These are phyloP conservation scores for Noccaea caerulescens DNA, from an alignment of 345 rosid genomes.

Conservation along the genomic window DNA sequence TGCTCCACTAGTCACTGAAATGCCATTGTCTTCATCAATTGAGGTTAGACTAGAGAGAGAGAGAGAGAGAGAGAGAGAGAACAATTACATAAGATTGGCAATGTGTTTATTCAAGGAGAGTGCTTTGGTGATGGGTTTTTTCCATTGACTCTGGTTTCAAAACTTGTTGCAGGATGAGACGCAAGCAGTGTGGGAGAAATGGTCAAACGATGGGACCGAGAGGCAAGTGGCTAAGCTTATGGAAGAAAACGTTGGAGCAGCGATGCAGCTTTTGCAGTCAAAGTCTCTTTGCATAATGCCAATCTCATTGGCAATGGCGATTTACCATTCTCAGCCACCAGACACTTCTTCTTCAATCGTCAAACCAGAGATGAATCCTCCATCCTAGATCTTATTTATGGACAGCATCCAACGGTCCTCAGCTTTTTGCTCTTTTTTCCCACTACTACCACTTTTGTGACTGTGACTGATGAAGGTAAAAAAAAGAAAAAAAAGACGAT, in stretches of 20 bases:
- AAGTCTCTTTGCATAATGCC: constrained; percentile 99
- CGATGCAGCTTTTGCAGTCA: constrained; percentile 96
- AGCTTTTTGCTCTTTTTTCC: constrained; percentile 23
- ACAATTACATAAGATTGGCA: neutral
- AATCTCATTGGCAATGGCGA: constrained; percentile 88
- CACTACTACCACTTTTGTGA: constrained; percentile 28
- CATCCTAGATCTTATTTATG: constrained; percentile 19
- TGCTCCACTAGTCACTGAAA: constrained; percentile 94
- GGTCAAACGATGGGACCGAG: constrained; percentile 95
- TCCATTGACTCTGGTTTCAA: constrained; percentile 8
- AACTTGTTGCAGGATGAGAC: constrained; percentile 64
- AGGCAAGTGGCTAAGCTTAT: constrained; percentile 94
- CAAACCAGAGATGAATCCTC: constrained; percentile 64
- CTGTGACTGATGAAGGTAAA: constrained; percentile 28
- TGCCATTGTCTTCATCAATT: constrained; percentile 72
- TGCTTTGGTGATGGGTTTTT: constrained; percentile 1
- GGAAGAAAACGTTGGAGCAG: constrained; percentile 99
- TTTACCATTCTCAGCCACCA: constrained; percentile 79
- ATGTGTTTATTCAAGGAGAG: constrained; percentile 8
- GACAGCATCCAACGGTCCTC: constrained; percentile 24
- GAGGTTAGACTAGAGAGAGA: constrained; percentile 61
- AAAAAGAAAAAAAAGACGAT: constrained; percentile 24
- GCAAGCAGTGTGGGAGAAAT: constrained; percentile 95
- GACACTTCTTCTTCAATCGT: constrained; percentile 63
- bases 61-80: neutral